Percentiles rank a stretch among this genome's conserved stretches.
phyloP scores from a whole-genome alignment of 225 moss, liverwort and hornwort genomes.

The Marchantia paleacea region DNA sequence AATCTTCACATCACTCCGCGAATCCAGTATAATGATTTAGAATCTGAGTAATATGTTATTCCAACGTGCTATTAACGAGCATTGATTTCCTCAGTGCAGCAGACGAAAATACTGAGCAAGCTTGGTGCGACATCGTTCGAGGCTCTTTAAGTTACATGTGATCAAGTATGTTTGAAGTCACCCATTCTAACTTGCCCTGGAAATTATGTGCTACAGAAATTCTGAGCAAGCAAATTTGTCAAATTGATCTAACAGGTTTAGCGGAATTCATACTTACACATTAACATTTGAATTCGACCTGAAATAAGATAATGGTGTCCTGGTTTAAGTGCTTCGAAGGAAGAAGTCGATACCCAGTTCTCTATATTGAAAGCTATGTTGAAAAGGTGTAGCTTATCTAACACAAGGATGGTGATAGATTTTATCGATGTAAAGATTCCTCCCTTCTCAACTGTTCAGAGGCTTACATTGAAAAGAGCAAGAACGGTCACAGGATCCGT shows the following conservation, averaged over 20 bases:
- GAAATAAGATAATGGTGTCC: background rate
- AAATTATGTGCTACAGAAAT: background rate
- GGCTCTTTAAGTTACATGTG: background rate
- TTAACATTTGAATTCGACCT: no score
- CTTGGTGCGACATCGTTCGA: no score
- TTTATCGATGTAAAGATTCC: background rate
- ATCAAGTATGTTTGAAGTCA: background rate
- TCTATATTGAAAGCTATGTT: background rate
- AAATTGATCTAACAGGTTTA: no score
- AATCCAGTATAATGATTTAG: no score
- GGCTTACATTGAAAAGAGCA: constrained; percentile 81
- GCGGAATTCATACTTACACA: no score
- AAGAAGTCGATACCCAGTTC: background rate
- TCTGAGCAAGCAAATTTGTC: background rate
- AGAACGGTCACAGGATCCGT: constrained; percentile 91
- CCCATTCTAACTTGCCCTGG: background rate
- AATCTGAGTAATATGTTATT: no score
- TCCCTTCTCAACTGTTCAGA: background rate
- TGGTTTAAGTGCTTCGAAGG: background rate
- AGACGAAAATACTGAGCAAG: no score
- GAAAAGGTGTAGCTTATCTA: background rate
- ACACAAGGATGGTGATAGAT: background rate
- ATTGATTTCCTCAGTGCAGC: no score
- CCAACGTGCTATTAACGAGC: no score
- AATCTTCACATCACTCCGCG: no score